These are phyloP conservation scores for Tolypocladium sp. DNA, from an alignment of 2,329 filamentous ascomycete species.

Conservation along the genomic window DNA sequence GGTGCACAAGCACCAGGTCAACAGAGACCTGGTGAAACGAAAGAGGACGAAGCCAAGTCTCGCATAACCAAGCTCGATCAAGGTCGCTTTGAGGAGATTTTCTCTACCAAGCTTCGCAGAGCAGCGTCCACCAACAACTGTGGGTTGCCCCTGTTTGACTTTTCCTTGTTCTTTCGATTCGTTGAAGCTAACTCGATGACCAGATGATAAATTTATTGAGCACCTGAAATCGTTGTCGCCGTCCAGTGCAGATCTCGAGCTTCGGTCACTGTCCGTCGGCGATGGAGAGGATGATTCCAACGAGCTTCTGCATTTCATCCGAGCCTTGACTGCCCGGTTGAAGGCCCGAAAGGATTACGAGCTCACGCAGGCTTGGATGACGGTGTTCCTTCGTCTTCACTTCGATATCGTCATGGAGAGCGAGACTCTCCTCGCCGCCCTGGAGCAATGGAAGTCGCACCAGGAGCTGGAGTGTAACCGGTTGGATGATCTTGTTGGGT, in stretches of 20 bases:
- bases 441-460: slow-evolving; percentile 62
- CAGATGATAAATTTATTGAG: slow-evolving; percentile 59
- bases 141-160: slow-evolving; percentile 28
- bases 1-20: slow-evolving; percentile 29
- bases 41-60: slow-evolving; percentile 41
- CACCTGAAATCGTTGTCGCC: slow-evolving; percentile 76
- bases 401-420: slow-evolving; percentile 45
- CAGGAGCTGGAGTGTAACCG: slow-evolving; percentile 64
- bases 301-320: slow-evolving; percentile 72
- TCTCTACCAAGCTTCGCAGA: slow-evolving; percentile 46
- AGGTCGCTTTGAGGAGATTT: slow-evolving; percentile 45
- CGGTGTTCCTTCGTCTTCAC: slow-evolving; percentile 80
- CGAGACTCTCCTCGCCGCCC: slow-evolving; percentile 43
- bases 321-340: slow-evolving; percentile 66
- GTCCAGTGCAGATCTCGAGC: slow-evolving; percentile 79
- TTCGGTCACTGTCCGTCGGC: slow-evolving; percentile 62
- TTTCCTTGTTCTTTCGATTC: slow-evolving; percentile 1
- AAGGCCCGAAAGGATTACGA: slow-evolving; percentile 74
- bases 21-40: slow-evolving; percentile 19
- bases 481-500: slow-evolving; percentile 70
- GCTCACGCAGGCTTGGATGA: slow-evolving; percentile 94
- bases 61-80: slow-evolving; percentile 61
- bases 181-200: slow-evolving; percentile 11
- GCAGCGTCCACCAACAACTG: slow-evolving; percentile 50
- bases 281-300: slow-evolving; percentile 41